These are phyloP conservation scores for Fusarium illudens DNA, from an alignment of 2,329 filamentous ascomycete genomes.

Conservation along the genomic window DNA sequence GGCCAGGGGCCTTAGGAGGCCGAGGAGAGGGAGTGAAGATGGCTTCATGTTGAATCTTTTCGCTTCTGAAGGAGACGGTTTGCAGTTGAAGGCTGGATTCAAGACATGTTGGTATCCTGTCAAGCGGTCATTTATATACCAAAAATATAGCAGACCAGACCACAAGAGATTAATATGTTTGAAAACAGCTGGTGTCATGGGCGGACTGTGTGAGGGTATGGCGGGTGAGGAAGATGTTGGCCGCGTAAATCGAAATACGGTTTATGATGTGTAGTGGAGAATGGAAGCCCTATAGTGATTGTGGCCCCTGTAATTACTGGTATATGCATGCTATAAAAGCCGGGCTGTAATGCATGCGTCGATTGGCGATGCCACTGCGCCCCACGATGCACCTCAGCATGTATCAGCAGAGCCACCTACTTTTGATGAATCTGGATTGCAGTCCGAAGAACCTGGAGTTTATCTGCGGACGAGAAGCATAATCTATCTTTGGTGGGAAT, in stretches of 20 bases:
- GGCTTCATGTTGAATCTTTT: neutral
- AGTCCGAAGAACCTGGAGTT: neutral
- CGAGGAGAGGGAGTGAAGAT: neutral
- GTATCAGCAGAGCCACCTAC: neutral
- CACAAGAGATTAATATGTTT: neutral
- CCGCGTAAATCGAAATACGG: neutral
- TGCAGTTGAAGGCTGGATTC: neutral
- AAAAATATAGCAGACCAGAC: neutral
- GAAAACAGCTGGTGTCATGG: neutral
- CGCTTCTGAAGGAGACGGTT: neutral
- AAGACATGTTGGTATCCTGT: neutral
- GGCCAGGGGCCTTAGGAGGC: neutral
- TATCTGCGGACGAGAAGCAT: neutral
- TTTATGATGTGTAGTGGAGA: neutral
- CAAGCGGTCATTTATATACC: neutral
- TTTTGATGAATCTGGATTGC: neutral
- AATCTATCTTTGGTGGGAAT: neutral
- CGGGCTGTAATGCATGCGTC: neutral
- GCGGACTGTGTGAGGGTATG: neutral
- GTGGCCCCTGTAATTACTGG: neutral
- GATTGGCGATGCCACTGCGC: neutral
- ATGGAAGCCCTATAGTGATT: neutral
- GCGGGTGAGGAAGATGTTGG: neutral
- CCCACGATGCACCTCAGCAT: neutral
- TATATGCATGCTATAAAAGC: neutral